These are phyloP conservation scores for Corynascus novoguineensis DNA, from an alignment of 495 filamentous ascomycete genomes.

Conservation along the genomic window DNA sequence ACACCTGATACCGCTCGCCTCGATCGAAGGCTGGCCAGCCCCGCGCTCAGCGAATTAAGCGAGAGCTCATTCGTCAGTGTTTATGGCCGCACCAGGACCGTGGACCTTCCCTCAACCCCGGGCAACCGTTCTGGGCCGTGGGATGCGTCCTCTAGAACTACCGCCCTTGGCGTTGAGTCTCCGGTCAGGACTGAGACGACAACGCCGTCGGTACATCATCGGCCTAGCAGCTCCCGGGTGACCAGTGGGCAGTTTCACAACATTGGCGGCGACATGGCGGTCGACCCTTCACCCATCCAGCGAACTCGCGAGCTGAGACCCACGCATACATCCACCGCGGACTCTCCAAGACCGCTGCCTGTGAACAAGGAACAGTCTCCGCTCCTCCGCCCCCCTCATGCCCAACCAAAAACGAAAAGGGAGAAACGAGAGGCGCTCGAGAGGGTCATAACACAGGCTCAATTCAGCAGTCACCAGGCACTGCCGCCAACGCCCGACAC, in stretches of 20 bases:
- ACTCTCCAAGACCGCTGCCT: constrained; percentile 22
- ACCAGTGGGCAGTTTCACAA: constrained; percentile 33
- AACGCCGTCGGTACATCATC: constrained; percentile 17
- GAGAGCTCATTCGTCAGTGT: constrained; percentile 73
- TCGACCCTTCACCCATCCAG: constrained; percentile 36
- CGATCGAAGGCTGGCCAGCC: constrained; percentile 46
- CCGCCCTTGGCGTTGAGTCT: constrained; percentile 19
- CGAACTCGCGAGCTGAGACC: constrained; percentile 35
- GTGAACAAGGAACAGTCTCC: constrained; percentile 20
- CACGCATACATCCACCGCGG: constrained; percentile 17
- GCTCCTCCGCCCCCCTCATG: constrained; percentile 14
- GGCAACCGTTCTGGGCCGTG: constrained; percentile 21
- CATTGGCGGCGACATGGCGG: constrained; percentile 37
- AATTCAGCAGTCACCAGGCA: constrained; percentile 24
- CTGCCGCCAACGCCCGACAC: constrained; percentile 54
- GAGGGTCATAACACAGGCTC: constrained; percentile 36
- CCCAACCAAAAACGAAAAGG: constrained; percentile 30
- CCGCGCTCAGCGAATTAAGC: constrained; percentile 68
- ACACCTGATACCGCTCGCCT: constrained; percentile 29
- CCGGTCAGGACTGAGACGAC: constrained; percentile 8
- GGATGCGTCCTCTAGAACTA: constrained; percentile 26
- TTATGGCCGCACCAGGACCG: constrained; percentile 45
- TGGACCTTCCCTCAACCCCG: constrained; percentile 21
- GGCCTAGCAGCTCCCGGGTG: constrained; percentile 17
- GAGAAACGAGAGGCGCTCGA: constrained; percentile 41